A percentile compares a stretch with the other conserved stretches of the same genome.
Conservation (phyloP, 768 basidiomycete genomes). For the Rickenella mellea region DNA sequence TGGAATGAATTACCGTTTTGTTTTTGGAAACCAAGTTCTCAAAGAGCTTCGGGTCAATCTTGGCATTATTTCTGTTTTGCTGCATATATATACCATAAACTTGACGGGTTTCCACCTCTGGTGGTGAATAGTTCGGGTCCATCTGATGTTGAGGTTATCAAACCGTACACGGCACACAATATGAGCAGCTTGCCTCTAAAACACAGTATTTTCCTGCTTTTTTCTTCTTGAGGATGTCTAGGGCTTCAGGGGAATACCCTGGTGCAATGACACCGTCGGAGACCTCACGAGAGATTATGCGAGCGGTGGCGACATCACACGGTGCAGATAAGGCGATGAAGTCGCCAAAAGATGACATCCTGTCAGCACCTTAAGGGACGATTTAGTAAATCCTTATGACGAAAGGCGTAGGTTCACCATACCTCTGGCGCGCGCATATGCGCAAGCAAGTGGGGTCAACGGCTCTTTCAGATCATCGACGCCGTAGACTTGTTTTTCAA, state of each 20-base stretch:
- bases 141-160: constrained; percentile 62
- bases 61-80: constrained; percentile 84
- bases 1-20: constrained; percentile 47
- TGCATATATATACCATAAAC: constrained; percentile 89
- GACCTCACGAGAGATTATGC: constrained; percentile 96
- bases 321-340: constrained; percentile 92
- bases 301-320: constrained; percentile 90
- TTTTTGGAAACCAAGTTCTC: constrained; percentile 82
- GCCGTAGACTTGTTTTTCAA: constrained; percentile 90
- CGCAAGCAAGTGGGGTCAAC: constrained; percentile 80
- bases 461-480: constrained; percentile 91
- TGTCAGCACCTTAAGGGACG: constrained; percentile 66
- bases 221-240: constrained; percentile 89
- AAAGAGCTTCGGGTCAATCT: constrained; percentile 76
- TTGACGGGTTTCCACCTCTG: constrained; percentile 82
- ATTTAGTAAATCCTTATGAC: neutral
- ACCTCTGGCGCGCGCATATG: constrained; percentile 95
- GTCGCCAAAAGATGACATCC: constrained; percentile 99
- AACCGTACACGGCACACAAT: too few relatives aligned
- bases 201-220: constrained; percentile 99
- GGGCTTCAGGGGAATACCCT: constrained; percentile 78
- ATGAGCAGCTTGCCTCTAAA: constrained; percentile 56
- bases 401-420: constrained; percentile 17
- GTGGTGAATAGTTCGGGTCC: constrained; percentile 74
- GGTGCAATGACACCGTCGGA: constrained; percentile 98